Evolutionary conservation across 2,329 filamentous ascomycete genomes (phyloP).

Genomic region (Penicillium brasilianum): DNA sequence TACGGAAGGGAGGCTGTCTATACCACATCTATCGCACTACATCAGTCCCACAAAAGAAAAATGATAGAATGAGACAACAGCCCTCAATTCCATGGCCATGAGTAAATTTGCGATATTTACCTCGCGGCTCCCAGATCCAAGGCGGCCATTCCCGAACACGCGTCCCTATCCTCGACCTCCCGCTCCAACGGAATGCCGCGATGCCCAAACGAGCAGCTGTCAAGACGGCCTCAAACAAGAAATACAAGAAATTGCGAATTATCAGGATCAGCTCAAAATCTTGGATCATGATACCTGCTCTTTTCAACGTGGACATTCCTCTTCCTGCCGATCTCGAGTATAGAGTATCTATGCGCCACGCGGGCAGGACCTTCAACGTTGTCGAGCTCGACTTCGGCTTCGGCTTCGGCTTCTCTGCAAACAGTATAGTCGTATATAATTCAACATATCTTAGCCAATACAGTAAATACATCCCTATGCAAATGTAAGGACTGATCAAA

Average conservation of each 20-base stretch:
- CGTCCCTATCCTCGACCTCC: slow-evolving; percentile 23
- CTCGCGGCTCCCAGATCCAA: background rate
- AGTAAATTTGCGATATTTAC: slow-evolving; percentile 7
- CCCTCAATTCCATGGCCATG: background rate
- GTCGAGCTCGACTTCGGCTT: background rate
- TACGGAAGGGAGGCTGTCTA: background rate
- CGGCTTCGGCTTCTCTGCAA: background rate
- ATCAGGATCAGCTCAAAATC: background rate
- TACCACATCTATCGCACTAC: background rate
- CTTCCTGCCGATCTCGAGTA: background rate
- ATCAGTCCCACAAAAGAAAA: background rate
- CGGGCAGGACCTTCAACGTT: background rate
- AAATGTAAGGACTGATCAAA: background rate
- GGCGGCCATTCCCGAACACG: slow-evolving; percentile 32
- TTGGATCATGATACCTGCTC: background rate
- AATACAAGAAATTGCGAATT: background rate
- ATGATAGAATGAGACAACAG: background rate
- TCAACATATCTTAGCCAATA: background rate
- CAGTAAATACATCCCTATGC: background rate
- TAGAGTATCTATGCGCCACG: background rate
- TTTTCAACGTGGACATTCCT: background rate
- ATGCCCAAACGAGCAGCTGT: slow-evolving; percentile 14
- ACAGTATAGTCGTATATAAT: background rate
- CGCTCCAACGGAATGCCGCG: slow-evolving; percentile 21
- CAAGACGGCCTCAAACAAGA: slow-evolving; percentile 2